Evolutionary conservation across 1,284 basidiomycete genomes (phyloP), one percentile per base, ranked within the genome.

Genomic region (Inonotus obliquus): DNA sequence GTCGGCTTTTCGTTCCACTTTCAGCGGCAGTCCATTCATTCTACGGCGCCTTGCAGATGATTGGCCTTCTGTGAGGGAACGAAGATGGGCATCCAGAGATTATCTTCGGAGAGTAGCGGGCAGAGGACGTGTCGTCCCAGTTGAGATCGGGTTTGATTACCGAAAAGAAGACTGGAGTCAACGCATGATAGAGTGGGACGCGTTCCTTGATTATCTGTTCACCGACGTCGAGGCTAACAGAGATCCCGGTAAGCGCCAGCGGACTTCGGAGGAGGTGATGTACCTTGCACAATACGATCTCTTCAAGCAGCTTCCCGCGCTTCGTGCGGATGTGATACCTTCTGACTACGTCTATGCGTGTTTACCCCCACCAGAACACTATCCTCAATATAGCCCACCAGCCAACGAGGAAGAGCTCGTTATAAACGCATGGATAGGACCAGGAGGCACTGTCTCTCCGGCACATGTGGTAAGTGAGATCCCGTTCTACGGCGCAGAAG

Each of bases 241-340:
- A 21, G 37, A 23, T 21, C 75, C 53, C 68, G 73, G 41, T 58
- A 67, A 37, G 53, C 17, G 11, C 35, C 10, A 14, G 23, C 65
- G n/a, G 59, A 63, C 2, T 45, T 66, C 45, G 4, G 21, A 45
- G 38, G 19, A 35, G 25, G 69, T 79, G 13, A 69, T 89, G n/a
- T 99, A 99, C 73, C 84, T 98, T 37, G 96, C 96, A 0, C 96
- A 99, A 69, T 89, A 98, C 73, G 82, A 86, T 65, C 81, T 99
- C 6, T 80, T 96, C 65, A 78, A 75, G 29, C 96, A 99, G 71
- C 94, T 98, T 67, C 94, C 94, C 0, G 71, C 74, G 1, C 78
- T 99, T 29, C 78, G 81, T 56, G 74, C 79, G 10, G 96, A 98
- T 69, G 84, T 96, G 54, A 65, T 82, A 11, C 69, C 92, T 5